Base-by-base conservation (phyloP, 257 asterid genomes). In the Fraxinus pennsylvanica region DNA sequence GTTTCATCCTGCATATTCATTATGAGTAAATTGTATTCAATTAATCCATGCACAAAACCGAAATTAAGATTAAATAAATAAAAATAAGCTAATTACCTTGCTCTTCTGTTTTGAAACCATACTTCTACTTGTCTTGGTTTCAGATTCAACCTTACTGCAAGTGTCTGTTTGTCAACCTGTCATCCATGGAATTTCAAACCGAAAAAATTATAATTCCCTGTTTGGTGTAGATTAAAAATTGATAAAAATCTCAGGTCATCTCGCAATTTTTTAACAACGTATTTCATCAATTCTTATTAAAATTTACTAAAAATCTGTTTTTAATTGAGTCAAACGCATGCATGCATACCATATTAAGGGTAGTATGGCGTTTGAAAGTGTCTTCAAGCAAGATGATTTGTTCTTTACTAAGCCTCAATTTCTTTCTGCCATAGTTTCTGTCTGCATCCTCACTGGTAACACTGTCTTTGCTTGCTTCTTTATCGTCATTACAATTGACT, bases 91-190 rank as follows among this genome's bases (percentile, higher is more conserved):
- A 50, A 43, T 7, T 39, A 90, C 95, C 93, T 90, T 38, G 97
- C 97, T 86, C 97, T 87, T 80, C 95, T 79, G 81, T 91, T 91
- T 41, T 91, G 95, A 84, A 91, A 91, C 97, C 97, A 91, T 82
- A 91, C 95, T 82, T 91, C 95, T 0, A 91, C 91, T 85, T 91
- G 97, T 70, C 97, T 76, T 33, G 95, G 92, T 71, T 84, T 87
- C 68, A 91, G 91, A 70, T 85, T 87, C 85, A 91, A 75, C 68
- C 83, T 87, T 32, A 80, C 86, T 32, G 97, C 91, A 59, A 91
- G 91, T 30, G 78, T 79, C 27, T 84, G 86, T 78, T 88, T 90
- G 19, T 86, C 86, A 74, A 82, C 85, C 94, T 90, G 85, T 80
- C 69, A 73, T 57, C 1, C 39, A 1, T 29, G 30, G 47, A 67